These are phyloP conservation scores for Strobilomyces dryophilus DNA, from an alignment of 768 basidiomycete genomes.

Conservation along the genomic window DNA sequence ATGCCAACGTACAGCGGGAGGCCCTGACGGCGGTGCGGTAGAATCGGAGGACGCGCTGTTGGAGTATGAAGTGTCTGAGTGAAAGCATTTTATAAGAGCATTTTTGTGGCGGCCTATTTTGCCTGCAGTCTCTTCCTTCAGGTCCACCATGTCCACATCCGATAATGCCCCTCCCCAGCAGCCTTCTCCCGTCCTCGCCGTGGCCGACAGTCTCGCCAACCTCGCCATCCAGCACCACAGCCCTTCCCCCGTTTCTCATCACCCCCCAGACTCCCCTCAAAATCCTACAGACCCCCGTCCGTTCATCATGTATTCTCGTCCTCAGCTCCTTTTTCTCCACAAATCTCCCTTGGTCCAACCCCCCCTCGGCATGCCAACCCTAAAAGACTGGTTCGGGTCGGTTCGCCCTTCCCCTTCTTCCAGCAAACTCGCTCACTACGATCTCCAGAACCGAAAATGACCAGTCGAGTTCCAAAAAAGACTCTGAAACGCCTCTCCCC, in stretches of 20 bases:
- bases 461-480: conserved; percentile 47
- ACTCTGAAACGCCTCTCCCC: conserved; percentile 51
- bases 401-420: conserved; percentile 23
- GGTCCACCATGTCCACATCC: conserved; percentile 33
- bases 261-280: conserved; percentile 10
- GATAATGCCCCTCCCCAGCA: conserved; percentile 19
- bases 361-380: conserved; percentile 72
- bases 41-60: conserved; percentile 53
- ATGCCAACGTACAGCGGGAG: conserved; percentile 49
- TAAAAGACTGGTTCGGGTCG: conserved; percentile 90
- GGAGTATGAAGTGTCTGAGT: conserved; percentile 74
- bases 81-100: conserved; percentile 32
- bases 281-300: conserved; percentile 32
- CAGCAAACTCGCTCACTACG: conserved; percentile 16
- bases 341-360: conserved; percentile 72
- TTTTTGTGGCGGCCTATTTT: conserved; percentile 17
- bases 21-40: conserved; percentile 70
- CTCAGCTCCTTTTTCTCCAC: conserved; percentile 62
- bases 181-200: conserved; percentile 21
- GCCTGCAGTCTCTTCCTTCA: conserved; percentile 8
- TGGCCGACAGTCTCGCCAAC: conserved; percentile 31
- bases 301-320: conserved; percentile 64
- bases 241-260: conserved; percentile 11
- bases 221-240: conserved; percentile 25
- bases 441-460: conserved; percentile 44